Evolutionary conservation across 257 asterid species (phyloP).

Genomic region (Nicotiana noctiflora): DNA sequence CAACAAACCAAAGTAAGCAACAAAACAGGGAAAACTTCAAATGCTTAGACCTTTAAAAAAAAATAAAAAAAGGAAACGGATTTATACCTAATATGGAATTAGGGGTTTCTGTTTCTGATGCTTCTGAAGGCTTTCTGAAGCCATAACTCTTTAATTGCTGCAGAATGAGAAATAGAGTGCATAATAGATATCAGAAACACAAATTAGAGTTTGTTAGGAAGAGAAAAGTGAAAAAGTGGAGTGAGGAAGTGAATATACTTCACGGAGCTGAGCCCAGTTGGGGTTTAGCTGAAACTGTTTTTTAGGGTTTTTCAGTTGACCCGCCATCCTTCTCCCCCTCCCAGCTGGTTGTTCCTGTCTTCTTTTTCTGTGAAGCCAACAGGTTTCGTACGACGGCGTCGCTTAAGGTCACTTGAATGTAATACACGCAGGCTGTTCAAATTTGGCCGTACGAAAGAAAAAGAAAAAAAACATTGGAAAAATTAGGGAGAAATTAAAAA

Average conservation of each 20-base stretch:
- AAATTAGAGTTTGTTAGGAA: background rate
- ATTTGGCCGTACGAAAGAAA: no score
- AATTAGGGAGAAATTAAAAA: no score
- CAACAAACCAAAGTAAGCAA: background rate
- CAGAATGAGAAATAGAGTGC: constrained; percentile 11
- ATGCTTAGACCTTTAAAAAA: background rate
- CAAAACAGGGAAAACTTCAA: background rate
- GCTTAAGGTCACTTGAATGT: no score
- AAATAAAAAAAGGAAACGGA: background rate
- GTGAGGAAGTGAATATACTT: constrained; percentile 28
- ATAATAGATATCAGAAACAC: background rate
- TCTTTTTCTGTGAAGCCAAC: background rate
- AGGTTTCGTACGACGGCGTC: background rate
- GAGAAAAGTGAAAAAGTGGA: background rate
- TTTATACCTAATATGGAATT: constrained; percentile 39
- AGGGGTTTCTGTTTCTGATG: constrained; percentile 23
- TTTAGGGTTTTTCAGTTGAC: constrained; percentile 49
- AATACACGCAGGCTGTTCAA: no score
- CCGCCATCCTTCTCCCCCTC: constrained; percentile 20
- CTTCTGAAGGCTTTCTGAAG: constrained; percentile 33
- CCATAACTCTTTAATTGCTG: constrained; percentile 66
- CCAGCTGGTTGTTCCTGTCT: background rate
- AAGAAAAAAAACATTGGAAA: no score
- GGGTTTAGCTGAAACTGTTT: constrained; percentile 53
- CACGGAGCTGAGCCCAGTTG: constrained; percentile 83